Conservation (phyloP, 192 early-diverging fungal genomes). For the Pilobolus umbonatus region DNA sequence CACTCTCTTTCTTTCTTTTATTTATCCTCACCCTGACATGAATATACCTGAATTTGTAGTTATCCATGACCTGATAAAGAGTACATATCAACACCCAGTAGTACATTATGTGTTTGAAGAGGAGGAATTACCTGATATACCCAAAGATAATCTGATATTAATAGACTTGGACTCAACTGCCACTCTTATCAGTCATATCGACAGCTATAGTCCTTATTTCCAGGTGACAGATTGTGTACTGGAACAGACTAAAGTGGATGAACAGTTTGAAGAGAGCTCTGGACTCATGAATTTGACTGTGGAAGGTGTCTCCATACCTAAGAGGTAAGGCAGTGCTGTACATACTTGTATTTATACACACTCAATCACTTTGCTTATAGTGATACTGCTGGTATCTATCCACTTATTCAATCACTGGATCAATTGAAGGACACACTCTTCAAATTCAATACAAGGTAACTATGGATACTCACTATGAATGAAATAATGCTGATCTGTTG, state of each 20-base stretch:
- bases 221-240: constrained; percentile 35
- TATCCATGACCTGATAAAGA: constrained; percentile 35
- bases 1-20: neutral
- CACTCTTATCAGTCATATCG: constrained; percentile 15
- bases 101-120: constrained; percentile 46
- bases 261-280: constrained; percentile 9
- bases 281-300: constrained; percentile 28
- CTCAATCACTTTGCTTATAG: too few relatives aligned
- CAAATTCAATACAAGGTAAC: too few relatives aligned
- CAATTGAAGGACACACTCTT: too few relatives aligned
- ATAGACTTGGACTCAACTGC: constrained; percentile 31
- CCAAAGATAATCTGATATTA: constrained; percentile 33
- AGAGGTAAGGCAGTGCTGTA: too few relatives aligned
- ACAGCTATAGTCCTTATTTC: constrained; percentile 39
- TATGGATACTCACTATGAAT: too few relatives aligned
- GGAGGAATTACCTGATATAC: constrained; percentile 32
- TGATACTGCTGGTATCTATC: too few relatives aligned
- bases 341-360: too few relatives aligned
- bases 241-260: constrained; percentile 21
- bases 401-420: too few relatives aligned
- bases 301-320: constrained; percentile 38
- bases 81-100: constrained; percentile 37
- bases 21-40: neutral
- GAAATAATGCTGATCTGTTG: too few relatives aligned
- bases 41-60: constrained; percentile 43